Evolutionary conservation across 305 asterid genomes (phyloP), one percentile per base, ranked within the genome.

Genomic region (Ilex paraguariensis): DNA sequence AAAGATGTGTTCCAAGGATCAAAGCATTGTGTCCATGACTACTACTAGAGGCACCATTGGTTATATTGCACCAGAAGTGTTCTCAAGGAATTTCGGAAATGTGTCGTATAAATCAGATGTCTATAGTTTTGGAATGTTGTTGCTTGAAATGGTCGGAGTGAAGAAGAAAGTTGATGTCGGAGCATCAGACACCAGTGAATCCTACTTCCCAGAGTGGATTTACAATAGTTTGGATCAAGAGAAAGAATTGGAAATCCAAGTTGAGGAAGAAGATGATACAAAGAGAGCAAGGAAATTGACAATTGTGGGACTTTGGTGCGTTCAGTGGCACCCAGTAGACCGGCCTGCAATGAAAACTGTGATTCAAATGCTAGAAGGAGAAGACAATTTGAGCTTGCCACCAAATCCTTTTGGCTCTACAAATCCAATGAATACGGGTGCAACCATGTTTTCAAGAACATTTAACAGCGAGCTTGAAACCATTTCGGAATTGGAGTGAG

Each of bases 31-130:
- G 12, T 61, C 82, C 13, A 66, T 73, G 71, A 86, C 75, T 32
- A 81, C 72, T 5, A 88, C 92, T 0, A 62, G 96, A 28, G 95
- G 96, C 31, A 88, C 92, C 0, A 69, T 86, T 46, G 96, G 96
- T 84, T 86, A 4, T 82, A 21, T 21, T 21, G 28, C 28, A 21
- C 28, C 28, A 21, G 28, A 21, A 21, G 28, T 21, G 28, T 21
- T 88, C 75, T 88, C 96, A 1, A 79, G 95, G 69, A 88, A 84
- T 76, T 84, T 45, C 5, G 85, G 81, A 13, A 68, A 56, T 13
- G 73, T 79, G 21, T 71, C 87, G 0, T 72, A 75, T 51, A 81
- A 83, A 66, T 81, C 84, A 39, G 86, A 84, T 70, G 81, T 75
- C 45, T 84, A 82, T 63, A 80, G 92, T 59, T 82, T 21, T 21